Evolutionary conservation across 2,329 filamentous ascomycete species (phyloP), one percentile per base, ranked within the genome.

Genomic region (Drechmeria coniospora): DNA sequence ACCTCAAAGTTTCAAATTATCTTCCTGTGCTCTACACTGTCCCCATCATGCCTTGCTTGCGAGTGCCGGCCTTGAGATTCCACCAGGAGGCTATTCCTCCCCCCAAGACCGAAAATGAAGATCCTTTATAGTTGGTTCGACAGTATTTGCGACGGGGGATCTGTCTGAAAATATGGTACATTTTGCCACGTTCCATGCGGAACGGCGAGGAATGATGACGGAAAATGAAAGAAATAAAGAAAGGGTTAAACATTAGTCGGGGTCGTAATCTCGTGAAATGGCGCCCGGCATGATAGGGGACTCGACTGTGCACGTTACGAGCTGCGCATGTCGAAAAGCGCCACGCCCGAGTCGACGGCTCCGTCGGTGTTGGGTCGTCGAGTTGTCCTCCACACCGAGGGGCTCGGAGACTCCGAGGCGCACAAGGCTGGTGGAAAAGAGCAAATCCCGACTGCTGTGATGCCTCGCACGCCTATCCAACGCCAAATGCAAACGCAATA

Each of bases 241-340:
- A 37, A 29, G 15, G 27, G 44, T 36, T 41, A 49, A 35, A 51
- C 38, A 52, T 50, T 49, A 51, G 45, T 41, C 41, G 36, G 36
- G 32, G 44, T 50, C 49, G 44, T 51, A 39, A 41, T 38, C 40
- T 51, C 45, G 36, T 50, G 41, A 52, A 43, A 36, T 34, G 33
- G 37, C n/a, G n/a, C n/a, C n/a, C n/a, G 27, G 26, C 28, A 31
- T 29, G 33, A 35, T 34, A 34, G 29, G 30, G 35, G 27, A 31
- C 22, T 30, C 27, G 29, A 36, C 25, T 28, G 32, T 29, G 14
- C 25, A 23, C 19, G 21, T 14, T 14, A 21, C 6, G 11, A 17
- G 20, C 17, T 30, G 28, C 29, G 32, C 31, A 32, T 22, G 33
- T 30, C 32, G 31, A 30, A 28, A 29, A 21, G 24, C 30, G 25